These are phyloP conservation scores for Oryza punctata DNA, from an alignment of 176 grass and related monocot genomes.

Conservation along the genomic window DNA sequence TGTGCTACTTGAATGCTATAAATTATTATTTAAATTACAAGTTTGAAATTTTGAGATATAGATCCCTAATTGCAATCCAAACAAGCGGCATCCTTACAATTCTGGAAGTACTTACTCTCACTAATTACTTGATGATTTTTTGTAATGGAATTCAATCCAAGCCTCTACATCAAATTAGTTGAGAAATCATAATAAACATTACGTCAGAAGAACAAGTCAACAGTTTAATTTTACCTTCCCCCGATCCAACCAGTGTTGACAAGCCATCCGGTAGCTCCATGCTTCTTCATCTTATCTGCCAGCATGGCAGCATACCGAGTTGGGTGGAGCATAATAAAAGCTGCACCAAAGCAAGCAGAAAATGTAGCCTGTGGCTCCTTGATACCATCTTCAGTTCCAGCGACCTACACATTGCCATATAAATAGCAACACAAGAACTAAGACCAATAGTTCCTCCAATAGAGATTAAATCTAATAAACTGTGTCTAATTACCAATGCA, in stretches of 20 bases:
- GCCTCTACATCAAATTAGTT: background rate
- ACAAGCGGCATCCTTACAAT: background rate
- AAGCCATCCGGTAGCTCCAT: conserved; percentile 95
- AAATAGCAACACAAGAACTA: background rate
- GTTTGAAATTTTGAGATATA: background rate
- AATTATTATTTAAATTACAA: background rate
- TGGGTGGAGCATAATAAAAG: conserved; percentile 98
- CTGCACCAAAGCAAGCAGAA: conserved; percentile 95
- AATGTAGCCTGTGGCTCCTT: conserved; percentile 98
- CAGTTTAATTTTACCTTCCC: conserved; percentile 61
- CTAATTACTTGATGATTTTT: background rate
- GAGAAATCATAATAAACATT: background rate
- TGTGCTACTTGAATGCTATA: background rate
- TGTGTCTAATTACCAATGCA: conserved; percentile 53
- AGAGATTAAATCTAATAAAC: background rate
- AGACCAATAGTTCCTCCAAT: background rate
- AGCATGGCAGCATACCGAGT: conserved; percentile 98
- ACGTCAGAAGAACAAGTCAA: background rate
- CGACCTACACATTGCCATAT: conserved; percentile 43
- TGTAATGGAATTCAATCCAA: background rate
- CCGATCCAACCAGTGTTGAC: conserved; percentile 99
- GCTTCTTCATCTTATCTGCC: conserved; percentile 96
- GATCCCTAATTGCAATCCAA: background rate
- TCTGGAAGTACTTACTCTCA: background rate
- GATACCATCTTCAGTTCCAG: conserved; percentile 88